Percentiles rank a stretch among this genome's conserved stretches.
Conservation (phyloP, 129 eudicot species). For the Daucus carota region DNA sequence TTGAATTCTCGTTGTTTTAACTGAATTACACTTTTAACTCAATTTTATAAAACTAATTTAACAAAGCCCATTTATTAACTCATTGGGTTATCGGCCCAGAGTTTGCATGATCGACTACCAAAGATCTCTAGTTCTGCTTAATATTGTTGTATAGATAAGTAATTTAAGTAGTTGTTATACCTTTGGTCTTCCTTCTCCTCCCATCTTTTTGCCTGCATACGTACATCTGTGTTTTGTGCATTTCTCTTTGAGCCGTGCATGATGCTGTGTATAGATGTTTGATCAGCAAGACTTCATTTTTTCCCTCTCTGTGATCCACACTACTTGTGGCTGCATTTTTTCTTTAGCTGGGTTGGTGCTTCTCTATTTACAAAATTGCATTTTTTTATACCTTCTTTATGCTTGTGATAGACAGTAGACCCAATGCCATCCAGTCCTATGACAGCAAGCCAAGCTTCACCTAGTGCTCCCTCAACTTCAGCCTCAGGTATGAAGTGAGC, state of each 20-base stretch:
- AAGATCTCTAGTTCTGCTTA: not conserved
- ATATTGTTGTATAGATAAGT: not conserved
- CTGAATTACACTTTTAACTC: not conserved
- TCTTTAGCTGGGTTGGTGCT: not conserved
- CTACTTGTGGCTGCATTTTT: not conserved
- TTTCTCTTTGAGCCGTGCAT: not conserved
- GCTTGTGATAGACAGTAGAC: constrained; percentile 42
- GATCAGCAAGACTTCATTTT: not conserved
- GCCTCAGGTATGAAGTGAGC: constrained; percentile 42
- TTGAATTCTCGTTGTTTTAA: not conserved
- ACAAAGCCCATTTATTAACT: not conserved
- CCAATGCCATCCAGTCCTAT: constrained; percentile 35
- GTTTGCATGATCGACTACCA: not conserved
- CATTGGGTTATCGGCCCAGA: not conserved
- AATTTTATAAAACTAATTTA: not conserved
- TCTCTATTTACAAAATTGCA: not conserved
- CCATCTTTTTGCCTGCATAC: not conserved
- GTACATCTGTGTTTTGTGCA: not conserved
- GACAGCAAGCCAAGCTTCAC: constrained; percentile 35
- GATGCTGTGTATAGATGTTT: not conserved
- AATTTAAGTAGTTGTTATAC: not conserved
- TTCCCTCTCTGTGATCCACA: not conserved
- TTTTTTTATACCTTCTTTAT: not conserved
- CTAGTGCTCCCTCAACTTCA: constrained; percentile 42
- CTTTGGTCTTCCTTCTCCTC: not conserved